These are phyloP conservation scores for Colletotrichum falcatum DNA, from an alignment of 2,329 filamentous ascomycete genomes.

Conservation along the genomic window DNA sequence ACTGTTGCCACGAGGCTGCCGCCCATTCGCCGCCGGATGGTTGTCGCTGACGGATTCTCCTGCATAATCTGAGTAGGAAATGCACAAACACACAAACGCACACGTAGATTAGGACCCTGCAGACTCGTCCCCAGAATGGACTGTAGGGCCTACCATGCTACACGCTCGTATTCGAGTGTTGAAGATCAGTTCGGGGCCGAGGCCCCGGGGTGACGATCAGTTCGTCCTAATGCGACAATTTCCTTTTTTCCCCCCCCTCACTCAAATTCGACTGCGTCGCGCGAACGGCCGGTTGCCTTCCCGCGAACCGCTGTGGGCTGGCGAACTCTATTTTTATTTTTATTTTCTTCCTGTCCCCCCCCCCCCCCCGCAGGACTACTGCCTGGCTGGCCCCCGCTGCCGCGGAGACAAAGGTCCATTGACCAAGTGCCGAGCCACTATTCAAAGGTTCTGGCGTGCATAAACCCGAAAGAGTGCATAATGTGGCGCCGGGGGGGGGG, in stretches of 20 bases:
- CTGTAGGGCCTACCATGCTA: background rate
- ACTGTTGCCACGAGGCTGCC: background rate
- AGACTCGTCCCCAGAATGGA: background rate
- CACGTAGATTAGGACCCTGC: constrained; percentile 5
- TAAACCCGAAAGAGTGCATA: background rate
- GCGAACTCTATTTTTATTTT: background rate
- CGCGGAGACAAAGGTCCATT: background rate
- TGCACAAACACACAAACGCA: background rate
- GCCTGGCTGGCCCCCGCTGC: background rate
- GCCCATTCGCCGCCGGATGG: background rate
- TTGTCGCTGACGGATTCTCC: background rate
- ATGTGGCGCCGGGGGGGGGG: constrained; percentile 3
- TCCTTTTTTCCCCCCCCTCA: background rate
- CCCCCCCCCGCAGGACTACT: too few relatives aligned
- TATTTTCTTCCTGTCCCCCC: too few relatives aligned
- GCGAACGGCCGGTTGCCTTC: background rate
- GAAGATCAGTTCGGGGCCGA: background rate
- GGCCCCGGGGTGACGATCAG: background rate
- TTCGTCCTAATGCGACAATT: background rate
- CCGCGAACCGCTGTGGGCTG: background rate
- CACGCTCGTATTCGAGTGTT: background rate
- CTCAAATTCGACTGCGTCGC: too few relatives aligned
- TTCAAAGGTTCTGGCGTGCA: background rate
- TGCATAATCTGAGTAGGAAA: constrained; percentile 7
- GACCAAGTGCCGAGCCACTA: background rate